Evolutionary conservation across 2,329 filamentous ascomycete species (phyloP).

Genomic region (Alternaria hordeiaustralica): DNA sequence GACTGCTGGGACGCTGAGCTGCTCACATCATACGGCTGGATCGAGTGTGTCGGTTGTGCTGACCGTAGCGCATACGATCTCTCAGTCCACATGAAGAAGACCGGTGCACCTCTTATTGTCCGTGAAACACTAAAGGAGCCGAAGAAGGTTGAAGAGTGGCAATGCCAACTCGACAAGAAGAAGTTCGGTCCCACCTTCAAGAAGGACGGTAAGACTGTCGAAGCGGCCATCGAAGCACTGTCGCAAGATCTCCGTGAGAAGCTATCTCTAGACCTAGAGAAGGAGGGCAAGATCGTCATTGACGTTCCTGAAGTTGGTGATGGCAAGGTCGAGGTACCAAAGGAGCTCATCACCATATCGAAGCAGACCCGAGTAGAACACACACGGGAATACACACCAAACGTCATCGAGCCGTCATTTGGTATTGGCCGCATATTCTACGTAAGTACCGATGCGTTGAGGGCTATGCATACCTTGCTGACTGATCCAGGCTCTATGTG

Average conservation of each 20-base stretch:
- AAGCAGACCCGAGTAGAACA: conserved; percentile 83
- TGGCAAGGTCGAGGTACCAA: conserved; percentile 79
- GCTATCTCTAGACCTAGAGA: conserved; percentile 74
- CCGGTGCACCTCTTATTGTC: conserved; percentile 83
- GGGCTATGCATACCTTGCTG: conserved; percentile 1
- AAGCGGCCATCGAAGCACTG: conserved; percentile 76
- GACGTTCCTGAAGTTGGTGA: conserved; percentile 71
- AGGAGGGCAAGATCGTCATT: conserved; percentile 76
- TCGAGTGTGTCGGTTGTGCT: conserved; percentile 97
- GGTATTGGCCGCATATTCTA: conserved; percentile 96
- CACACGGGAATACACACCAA: conserved; percentile 88
- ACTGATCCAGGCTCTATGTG: conserved; percentile 79
- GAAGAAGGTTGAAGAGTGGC: conserved; percentile 82
- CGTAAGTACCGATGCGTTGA: conserved; percentile 41
- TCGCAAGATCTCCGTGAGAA: conserved; percentile 83
- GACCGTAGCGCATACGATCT: conserved; percentile 95
- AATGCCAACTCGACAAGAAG: conserved; percentile 89
- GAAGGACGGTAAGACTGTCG: conserved; percentile 83
- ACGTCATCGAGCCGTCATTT: conserved; percentile 97
- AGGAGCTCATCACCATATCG: conserved; percentile 83
- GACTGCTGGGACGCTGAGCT: conserved; percentile 99
- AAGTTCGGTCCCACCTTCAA: conserved; percentile 95
- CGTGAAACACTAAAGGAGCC: conserved; percentile 82
- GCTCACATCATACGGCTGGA: conserved; percentile 91
- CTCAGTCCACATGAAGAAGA: conserved; percentile 90